Evolutionary conservation across 2,329 filamentous ascomycete species (phyloP).

Genomic region (Pseudopyricularia cyperi): DNA sequence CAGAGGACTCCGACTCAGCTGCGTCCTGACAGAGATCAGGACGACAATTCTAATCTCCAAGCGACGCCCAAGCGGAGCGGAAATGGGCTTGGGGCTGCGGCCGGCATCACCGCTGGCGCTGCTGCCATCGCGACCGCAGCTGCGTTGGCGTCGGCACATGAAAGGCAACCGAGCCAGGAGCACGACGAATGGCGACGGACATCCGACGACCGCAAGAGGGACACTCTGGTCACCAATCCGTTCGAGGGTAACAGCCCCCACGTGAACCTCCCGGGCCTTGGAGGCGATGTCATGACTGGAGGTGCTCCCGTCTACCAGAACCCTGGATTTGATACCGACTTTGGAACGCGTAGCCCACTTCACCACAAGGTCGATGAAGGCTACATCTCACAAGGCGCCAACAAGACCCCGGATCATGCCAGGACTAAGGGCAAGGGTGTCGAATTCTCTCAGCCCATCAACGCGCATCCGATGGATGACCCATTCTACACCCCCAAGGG

Average conservation of each 20-base stretch:
- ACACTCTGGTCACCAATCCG: conserved; percentile 54
- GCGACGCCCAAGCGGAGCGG: conserved; percentile 19
- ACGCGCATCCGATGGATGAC: conserved; percentile 41
- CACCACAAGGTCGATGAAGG: conserved; percentile 70
- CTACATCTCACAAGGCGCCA: conserved; percentile 67
- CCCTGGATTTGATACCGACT: conserved; percentile 24
- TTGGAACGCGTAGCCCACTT: conserved; percentile 42
- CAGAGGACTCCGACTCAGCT: conserved; percentile 19
- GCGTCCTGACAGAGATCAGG: conserved; percentile 15
- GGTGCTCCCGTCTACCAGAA: conserved; percentile 14
- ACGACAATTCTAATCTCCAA: conserved; percentile 16
- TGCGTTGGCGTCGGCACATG: conserved; percentile 30
- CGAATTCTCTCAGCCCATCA: conserved; percentile 33
- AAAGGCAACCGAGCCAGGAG: conserved; percentile 41
- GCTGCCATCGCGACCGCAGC: conserved; percentile 40
- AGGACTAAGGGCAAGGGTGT: conserved; percentile 42
- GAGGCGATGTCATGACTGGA: conserved; percentile 28
- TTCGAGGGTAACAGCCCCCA: conserved; percentile 54
- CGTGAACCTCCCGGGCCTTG: conserved; percentile 36
- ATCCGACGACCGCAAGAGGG: conserved; percentile 49
- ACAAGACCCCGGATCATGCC: conserved; percentile 36
- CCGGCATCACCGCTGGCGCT: conserved; percentile 37
- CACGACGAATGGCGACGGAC: conserved; percentile 52
- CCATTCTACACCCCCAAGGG: conserved; percentile 52
- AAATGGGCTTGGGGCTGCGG: conserved; percentile 21